Base-by-base conservation (phyloP, 805 yeast genomes). In the Starmerella bombi region DNA sequence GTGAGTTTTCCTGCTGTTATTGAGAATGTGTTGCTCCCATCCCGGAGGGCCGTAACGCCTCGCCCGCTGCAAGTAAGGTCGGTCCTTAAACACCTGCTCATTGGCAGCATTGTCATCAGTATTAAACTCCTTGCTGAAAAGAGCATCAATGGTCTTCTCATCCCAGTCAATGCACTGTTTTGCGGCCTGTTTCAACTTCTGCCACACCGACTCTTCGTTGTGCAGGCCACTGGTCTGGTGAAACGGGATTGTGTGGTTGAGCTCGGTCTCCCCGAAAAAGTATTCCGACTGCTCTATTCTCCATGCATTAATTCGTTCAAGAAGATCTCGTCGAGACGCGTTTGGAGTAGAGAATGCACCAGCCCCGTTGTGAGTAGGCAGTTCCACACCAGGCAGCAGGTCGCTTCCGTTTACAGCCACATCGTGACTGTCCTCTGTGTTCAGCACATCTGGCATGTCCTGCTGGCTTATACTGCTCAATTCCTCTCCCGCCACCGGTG, bases 281-380 rank as follows among this genome's bases (percentile, higher is more conserved):
- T 54, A 53, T 40, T 55, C 53, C 12, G 62, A 55, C 50, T 63
- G 67, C 42, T 59, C 63, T 17, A 62, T 45, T 19, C 67, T 45
- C 68, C 68, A 63, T 16, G 61, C 61, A 46, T 62, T 61, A 31
- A 63, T 54, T 15, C 67, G 56, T 17, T 60, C 63, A 30, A 55
- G 48, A 28, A 59, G 34, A 20, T 62, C 64, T 15, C 43, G 37
- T 21, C 38, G 27, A 20, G 17, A 17, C 34, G 31, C 25, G 35
- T 22, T 12, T 5, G 35, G 35, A 14, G 40, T 20, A 22, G 43
- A 27, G 42, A 60, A 58, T 38, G 58, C 45, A 25, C 63, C 64
- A 29, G 46, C 46, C 37, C 64, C 64, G 37, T 57, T 53, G 50
- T 60, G 64, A 20, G 49, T 38, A 6, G 64, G 64, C 23, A 60